phyloP scores from a whole-genome alignment of 306 rosid species.

The Malus sylvestris region DNA sequence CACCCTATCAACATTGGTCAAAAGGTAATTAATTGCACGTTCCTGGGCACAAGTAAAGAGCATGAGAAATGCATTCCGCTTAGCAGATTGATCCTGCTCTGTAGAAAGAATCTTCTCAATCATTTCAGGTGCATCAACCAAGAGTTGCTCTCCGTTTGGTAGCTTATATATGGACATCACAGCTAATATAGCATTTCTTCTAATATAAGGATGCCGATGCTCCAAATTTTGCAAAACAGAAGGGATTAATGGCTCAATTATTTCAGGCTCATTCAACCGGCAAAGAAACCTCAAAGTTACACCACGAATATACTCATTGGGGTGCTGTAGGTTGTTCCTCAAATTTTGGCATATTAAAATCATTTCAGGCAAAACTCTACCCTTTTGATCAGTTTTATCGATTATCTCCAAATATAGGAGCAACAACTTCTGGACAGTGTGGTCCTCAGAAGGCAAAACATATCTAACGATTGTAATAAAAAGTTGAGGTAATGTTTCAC shows the following conservation, averaged over 20 bases:
- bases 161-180: slow-evolving; percentile 61
- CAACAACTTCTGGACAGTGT: slow-evolving; percentile 66
- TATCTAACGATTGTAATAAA: slow-evolving; percentile 71
- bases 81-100: slow-evolving; percentile 60
- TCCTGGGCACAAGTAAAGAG: slow-evolving; percentile 67
- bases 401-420: slow-evolving; percentile 70
- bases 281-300: slow-evolving; percentile 71
- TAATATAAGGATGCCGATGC: slow-evolving; percentile 65
- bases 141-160: slow-evolving; percentile 61
- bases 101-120: slow-evolving; percentile 48
- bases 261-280: slow-evolving; percentile 61
- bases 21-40: slow-evolving; percentile 55
- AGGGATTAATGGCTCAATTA: slow-evolving; percentile 64
- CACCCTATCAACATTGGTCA: slow-evolving; percentile 43
- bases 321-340: slow-evolving; percentile 62
- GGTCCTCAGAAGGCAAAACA: slow-evolving; percentile 75
- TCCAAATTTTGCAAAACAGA: slow-evolving; percentile 53
- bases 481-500: slow-evolving; percentile 67
- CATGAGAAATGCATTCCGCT: slow-evolving; percentile 75
- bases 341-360: slow-evolving; percentile 73
- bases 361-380: slow-evolving; percentile 71
- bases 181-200: slow-evolving; percentile 60
- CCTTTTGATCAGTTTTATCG: slow-evolving; percentile 58
- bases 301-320: slow-evolving; percentile 77
- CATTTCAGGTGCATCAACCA: slow-evolving; percentile 63